Conservation (phyloP, 805 yeast genomes). For the Ogataea glucozyma region DNA sequence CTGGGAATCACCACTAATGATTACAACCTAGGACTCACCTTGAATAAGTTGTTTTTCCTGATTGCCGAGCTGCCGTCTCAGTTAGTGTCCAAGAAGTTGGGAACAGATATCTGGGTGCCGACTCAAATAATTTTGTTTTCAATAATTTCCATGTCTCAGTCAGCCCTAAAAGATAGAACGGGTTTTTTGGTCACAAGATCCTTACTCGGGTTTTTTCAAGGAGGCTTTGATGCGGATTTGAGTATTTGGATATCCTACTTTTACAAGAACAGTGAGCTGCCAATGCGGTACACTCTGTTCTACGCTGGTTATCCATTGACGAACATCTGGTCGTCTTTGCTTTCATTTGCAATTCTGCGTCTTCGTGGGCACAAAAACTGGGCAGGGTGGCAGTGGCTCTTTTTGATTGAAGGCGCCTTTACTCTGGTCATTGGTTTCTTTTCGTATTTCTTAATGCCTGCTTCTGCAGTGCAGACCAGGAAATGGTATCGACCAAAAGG, state of each 20-base stretch:
- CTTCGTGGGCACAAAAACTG: conserved; percentile 25
- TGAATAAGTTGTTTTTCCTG: conserved; percentile 41
- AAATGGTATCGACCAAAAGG: conserved; percentile 43
- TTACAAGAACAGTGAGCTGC: conserved; percentile 17
- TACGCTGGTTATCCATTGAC: conserved; percentile 36
- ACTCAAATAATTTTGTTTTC: conserved; percentile 45
- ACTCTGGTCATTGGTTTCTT: conserved; percentile 38
- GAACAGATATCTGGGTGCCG: conserved; percentile 39
- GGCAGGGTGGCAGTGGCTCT: conserved; percentile 35
- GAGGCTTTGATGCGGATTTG: conserved; percentile 37
- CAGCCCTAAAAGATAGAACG: conserved; percentile 40
- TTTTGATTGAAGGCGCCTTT: conserved; percentile 33
- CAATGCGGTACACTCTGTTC: conserved; percentile 15
- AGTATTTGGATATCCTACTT: conserved; percentile 16
- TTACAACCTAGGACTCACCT: conserved; percentile 56
- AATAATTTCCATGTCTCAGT: conserved; percentile 41
- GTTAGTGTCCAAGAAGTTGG: conserved; percentile 42
- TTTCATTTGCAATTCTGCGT: conserved; percentile 19
- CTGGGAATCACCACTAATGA: conserved; percentile 38
- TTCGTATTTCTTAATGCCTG: conserved; percentile 19
- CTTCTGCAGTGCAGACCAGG: conserved; percentile 20
- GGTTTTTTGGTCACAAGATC: conserved; percentile 42
- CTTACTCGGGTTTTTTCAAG: conserved; percentile 42
- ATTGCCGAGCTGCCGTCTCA: conserved; percentile 44
- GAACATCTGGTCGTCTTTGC: conserved; percentile 23